Percentiles rank a stretch among this genome's conserved stretches.
These are phyloP conservation scores for Solanum acaule DNA, from an alignment of 257 asterid species.

Conservation along the genomic window DNA sequence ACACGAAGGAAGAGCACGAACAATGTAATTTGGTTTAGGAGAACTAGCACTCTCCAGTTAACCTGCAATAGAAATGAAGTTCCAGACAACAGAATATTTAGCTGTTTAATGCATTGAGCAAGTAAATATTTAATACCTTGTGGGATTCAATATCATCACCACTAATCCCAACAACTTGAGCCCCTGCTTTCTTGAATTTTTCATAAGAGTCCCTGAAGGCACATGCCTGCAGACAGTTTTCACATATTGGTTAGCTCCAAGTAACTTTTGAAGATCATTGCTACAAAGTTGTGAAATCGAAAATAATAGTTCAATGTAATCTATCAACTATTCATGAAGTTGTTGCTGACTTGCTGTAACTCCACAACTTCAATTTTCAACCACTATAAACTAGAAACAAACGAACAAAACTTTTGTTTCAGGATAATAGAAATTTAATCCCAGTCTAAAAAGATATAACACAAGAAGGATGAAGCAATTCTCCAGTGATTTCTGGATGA, in stretches of 20 bases:
- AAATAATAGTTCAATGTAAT: background rate
- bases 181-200: slow-evolving; percentile 97
- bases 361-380: background rate
- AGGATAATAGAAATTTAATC: background rate
- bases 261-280: background rate
- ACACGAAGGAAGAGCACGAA: background rate
- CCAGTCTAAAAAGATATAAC: background rate
- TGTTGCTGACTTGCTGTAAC: background rate
- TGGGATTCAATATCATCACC: slow-evolving; percentile 76
- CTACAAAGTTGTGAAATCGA: background rate
- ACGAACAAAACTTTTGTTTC: background rate
- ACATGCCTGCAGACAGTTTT: slow-evolving; percentile 60
- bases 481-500: background rate
- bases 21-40: background rate
- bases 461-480: background rate
- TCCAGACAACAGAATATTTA: background rate
- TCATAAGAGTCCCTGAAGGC: slow-evolving; percentile 97
- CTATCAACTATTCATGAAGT: background rate
- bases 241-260: background rate
- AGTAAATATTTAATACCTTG: slow-evolving; percentile 44
- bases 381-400: background rate
- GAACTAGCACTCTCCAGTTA: background rate
- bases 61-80: background rate
- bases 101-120: background rate
- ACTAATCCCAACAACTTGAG: slow-evolving; percentile 87